Evolutionary conservation across 2,329 filamentous ascomycete genomes (phyloP).

Genomic region (Diaporthe velutina): DNA sequence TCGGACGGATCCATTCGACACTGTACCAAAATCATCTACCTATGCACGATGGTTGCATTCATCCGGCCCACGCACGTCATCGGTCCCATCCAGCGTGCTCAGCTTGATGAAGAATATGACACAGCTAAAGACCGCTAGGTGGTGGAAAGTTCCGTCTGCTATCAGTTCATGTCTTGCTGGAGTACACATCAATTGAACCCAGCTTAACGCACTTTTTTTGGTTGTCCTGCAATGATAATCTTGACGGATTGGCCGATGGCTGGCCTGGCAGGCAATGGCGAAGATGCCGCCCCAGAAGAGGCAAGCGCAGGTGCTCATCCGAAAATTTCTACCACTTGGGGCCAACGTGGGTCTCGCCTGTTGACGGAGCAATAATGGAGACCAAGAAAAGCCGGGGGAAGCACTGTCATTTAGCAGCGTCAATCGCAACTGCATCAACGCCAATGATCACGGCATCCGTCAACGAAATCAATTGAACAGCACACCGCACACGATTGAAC

Average conservation of each 20-base stretch:
- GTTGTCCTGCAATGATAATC: not conserved
- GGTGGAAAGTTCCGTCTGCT: too few species aligned
- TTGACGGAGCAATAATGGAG: constrained; percentile 29
- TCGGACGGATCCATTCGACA: not conserved
- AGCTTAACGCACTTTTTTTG: not conserved
- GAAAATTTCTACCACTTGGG: constrained; percentile 20
- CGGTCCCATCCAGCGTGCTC: not conserved
- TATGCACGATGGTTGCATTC: constrained; percentile 1
- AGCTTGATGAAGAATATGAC: not conserved
- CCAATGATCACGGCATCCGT: not conserved
- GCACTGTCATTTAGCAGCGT: constrained; percentile 6
- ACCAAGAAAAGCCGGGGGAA: constrained; percentile 5
- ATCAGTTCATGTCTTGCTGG: not conserved
- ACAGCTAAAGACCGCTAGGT: not conserved
- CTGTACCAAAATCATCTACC: not conserved
- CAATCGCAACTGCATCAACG: not conserved
- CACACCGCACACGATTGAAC: not conserved
- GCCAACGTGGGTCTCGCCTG: constrained; percentile 31
- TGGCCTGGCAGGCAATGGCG: constrained; percentile 7
- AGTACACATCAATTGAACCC: not conserved
- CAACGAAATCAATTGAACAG: constrained; percentile 9
- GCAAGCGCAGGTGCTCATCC: constrained; percentile 30
- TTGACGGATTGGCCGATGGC: constrained; percentile 17
- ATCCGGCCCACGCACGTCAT: constrained; percentile 13
- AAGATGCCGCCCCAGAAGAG: constrained; percentile 14